Percentiles rank a stretch among this genome's conserved stretches.
phyloP scores from a whole-genome alignment of 345 rosid species.

The Eucalyptus regnans region DNA sequence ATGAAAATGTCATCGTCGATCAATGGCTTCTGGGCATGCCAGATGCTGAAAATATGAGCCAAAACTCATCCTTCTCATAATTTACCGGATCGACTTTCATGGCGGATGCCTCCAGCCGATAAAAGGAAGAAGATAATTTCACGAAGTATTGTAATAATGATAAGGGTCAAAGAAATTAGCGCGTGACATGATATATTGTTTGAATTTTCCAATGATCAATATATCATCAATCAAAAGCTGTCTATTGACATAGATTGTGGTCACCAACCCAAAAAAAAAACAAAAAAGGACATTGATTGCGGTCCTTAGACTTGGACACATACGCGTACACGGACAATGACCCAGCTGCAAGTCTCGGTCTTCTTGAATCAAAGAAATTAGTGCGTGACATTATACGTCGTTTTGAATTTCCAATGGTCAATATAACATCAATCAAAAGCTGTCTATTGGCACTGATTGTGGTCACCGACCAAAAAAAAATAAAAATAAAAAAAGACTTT shows the following conservation, averaged over 20 bases:
- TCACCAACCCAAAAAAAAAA: too few relatives aligned
- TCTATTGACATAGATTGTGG: too few relatives aligned
- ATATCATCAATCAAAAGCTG: too few relatives aligned
- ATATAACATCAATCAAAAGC: neutral
- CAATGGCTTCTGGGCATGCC: neutral
- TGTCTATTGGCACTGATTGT: neutral
- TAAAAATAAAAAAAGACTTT: too few relatives aligned
- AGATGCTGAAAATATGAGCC: neutral
- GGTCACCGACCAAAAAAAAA: too few relatives aligned
- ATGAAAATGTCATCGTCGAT: neutral
- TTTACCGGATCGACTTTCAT: neutral
- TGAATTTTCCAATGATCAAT: too few relatives aligned
- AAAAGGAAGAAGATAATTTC: neutral
- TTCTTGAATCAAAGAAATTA: neutral
- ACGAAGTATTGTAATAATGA: neutral
- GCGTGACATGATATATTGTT: neutral
- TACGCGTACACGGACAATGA: too few relatives aligned
- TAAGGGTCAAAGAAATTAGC: too few relatives aligned
- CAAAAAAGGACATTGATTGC: too few relatives aligned
- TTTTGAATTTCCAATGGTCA: too few relatives aligned
- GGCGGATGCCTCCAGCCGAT: neutral
- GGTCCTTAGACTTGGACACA: too few relatives aligned
- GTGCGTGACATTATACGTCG: too few relatives aligned
- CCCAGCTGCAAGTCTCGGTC: neutral
- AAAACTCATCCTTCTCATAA: neutral